A percentile compares a stretch with the other conserved stretches of the same genome.
phyloP scores from a whole-genome alignment of 768 basidiomycete species.

The Lactarius sp. region DNA sequence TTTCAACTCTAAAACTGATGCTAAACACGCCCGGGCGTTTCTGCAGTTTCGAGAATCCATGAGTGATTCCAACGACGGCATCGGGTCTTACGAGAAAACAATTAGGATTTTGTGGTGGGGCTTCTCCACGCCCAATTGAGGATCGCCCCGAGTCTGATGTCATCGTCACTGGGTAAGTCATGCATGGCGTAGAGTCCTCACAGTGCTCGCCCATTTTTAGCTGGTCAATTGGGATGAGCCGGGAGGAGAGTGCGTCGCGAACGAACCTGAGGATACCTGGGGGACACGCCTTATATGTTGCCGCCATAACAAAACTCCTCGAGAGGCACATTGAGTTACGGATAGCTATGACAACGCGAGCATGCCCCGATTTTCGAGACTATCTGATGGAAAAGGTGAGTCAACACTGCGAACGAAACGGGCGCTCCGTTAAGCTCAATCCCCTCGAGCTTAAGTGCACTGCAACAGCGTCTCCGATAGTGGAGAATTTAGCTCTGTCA shows the following conservation, averaged over 20 bases:
- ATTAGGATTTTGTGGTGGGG: slow-evolving; percentile 21
- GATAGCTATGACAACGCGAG: neutral
- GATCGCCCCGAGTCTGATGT: slow-evolving; percentile 7
- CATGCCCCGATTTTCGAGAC: neutral
- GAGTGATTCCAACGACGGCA: neutral
- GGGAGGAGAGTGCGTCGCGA: neutral
- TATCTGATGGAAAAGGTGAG: neutral
- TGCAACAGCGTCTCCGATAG: neutral
- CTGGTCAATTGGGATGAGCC: neutral
- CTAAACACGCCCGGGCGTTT: neutral
- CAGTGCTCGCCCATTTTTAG: neutral
- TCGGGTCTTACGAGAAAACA: neutral
- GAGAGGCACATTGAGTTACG: neutral
- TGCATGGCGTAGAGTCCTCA: slow-evolving; percentile 1
- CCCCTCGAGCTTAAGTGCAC: neutral
- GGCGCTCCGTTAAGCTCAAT: neutral
- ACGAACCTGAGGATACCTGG: neutral
- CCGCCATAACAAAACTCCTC: neutral
- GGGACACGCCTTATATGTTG: neutral
- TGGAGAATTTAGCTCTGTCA: neutral
- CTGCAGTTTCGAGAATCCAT: slow-evolving; percentile 12
- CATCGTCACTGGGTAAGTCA: slow-evolving; percentile 5
- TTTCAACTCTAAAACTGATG: neutral
- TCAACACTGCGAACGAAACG: neutral
- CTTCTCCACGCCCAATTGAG: neutral